Base-by-base conservation (phyloP, 139 green algal species). In the Volvox africanus region DNA sequence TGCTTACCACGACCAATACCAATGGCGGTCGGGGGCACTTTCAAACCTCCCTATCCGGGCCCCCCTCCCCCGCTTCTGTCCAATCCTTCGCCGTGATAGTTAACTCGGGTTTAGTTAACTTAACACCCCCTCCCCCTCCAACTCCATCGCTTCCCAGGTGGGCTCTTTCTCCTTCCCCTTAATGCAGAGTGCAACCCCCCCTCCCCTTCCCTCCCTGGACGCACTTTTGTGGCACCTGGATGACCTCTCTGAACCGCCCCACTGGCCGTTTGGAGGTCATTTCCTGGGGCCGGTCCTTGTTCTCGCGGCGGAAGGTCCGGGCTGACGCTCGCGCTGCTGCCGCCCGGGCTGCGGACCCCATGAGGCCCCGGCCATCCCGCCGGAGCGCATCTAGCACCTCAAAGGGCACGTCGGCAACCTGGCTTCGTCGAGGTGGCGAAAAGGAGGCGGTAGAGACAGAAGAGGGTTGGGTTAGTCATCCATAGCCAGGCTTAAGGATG, bases 271-370 rank as follows among this genome's bases (percentile, higher is more conserved):
- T 98, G 77, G 33, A 77, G 11, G 93, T 94, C 82, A 95, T 76
- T 91, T 99, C 96, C 83, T 94, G 79, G 36, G 97, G 97, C 28
- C 95, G 91, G 92, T 98, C 95, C 92, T 97, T 97, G 90, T 93
- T 96, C 14, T 92, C 89, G 6, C 96, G 92, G 76, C 96, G 96
- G 86, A 96, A 96, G 37, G 86, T 69, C 28, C 33, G 32, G 35
- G 69, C 80, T 12, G 86, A 35, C 71, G 89, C 87, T 93, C 94
- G 67, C 91, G 84, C 50, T 36, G 61, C 71, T 1, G 76, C 65
- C 26, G 32, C 68, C 12, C 89, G 82, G 44, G 71, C 81, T 24
- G 61, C 80, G 0, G 33, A 24, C 21, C 73, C 80, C 50, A 76
- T 55, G 69, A 83, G 73, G 2, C 89, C 73, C 55, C 73, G 17